These are phyloP conservation scores for Thielaviopsis musarum DNA, from an alignment of 2,329 filamentous ascomycete genomes.

Conservation along the genomic window DNA sequence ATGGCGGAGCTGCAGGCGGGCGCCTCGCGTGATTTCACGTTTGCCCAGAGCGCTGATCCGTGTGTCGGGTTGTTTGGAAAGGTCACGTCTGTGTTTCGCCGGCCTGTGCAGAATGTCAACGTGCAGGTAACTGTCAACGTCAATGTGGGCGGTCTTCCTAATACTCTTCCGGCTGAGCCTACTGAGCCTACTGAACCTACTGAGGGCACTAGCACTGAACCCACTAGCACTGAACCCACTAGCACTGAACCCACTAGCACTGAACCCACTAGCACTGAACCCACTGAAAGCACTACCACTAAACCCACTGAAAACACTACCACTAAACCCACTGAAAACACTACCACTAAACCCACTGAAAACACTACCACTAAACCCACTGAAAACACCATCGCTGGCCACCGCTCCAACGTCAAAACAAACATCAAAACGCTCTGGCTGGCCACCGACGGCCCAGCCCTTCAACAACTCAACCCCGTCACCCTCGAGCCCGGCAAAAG, in stretches of 20 bases:
- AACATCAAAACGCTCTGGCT: conserved; percentile 33
- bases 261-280: neutral
- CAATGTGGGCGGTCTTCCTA: conserved; percentile 39
- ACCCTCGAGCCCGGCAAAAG: conserved; percentile 56
- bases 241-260: conserved; percentile 21
- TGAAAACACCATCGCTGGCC: conserved; percentile 16
- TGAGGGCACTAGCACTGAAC: too few species aligned
- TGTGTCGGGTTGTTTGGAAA: conserved; percentile 61
- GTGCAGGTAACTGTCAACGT: conserved; percentile 48
- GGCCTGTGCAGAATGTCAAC: conserved; percentile 29
- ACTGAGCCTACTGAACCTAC: too few species aligned
- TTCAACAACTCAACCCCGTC: conserved; percentile 48
- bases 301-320: too few species aligned
- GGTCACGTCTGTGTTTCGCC: conserved; percentile 42
- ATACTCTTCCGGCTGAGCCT: neutral
- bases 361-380: conserved; percentile 4
- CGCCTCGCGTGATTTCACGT: conserved; percentile 38
- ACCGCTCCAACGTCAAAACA: conserved; percentile 21
- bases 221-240: conserved; percentile 22
- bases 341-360: conserved; percentile 19
- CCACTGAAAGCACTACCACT: conserved; percentile 18
- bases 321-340: conserved; percentile 19
- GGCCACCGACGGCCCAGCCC: conserved; percentile 35
- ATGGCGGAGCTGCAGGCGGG: conserved; percentile 46
- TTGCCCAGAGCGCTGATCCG: conserved; percentile 56